Conservation (phyloP, 805 yeast species). For the Lachancea quebecensis region DNA sequence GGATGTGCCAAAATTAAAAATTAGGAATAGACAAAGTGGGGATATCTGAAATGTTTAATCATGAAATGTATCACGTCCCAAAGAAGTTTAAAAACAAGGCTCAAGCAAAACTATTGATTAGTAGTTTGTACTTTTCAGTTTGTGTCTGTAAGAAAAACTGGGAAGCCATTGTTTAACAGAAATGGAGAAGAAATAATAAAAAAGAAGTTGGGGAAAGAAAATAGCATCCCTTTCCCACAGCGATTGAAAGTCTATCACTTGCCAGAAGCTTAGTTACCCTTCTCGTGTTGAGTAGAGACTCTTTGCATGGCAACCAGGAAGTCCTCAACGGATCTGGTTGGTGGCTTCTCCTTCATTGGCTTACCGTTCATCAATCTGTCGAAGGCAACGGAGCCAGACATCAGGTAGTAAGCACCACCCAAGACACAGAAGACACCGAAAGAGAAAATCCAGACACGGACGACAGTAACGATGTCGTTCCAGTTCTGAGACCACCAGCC, state of each 20-base stretch:
- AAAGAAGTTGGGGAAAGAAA: neutral
- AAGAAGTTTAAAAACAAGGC: slow-evolving; percentile 6
- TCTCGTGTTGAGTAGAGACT: slow-evolving; percentile 86
- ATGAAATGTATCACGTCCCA: slow-evolving; percentile 8
- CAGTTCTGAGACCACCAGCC: slow-evolving; percentile 98
- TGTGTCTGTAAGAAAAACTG: no score
- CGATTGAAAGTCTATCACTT: no score
- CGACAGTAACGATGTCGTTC: slow-evolving; percentile 93
- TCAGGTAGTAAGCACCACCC: slow-evolving; percentile 94
- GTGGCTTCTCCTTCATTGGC: slow-evolving; percentile 50
- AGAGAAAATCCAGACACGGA: slow-evolving; percentile 91
- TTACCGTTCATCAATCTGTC: slow-evolving; percentile 83
- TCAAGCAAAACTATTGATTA: neutral
- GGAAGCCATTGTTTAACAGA: neutral
- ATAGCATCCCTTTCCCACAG: neutral
- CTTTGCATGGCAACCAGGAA: slow-evolving; percentile 82
- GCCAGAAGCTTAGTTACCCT: slow-evolving; percentile 45
- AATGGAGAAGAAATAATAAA: neutral
- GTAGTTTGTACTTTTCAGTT: no score
- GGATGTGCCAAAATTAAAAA: slow-evolving; percentile 12
- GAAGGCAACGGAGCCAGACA: slow-evolving; percentile 74
- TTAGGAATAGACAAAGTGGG: slow-evolving; percentile 14
- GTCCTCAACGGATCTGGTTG: slow-evolving; percentile 69
- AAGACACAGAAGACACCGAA: slow-evolving; percentile 94
- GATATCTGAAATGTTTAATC: slow-evolving; percentile 17